Percentiles rank a stretch among this genome's conserved stretches.
Conservation (phyloP, 2,329 filamentous ascomycete genomes). For the Arthroderma sp. region DNA sequence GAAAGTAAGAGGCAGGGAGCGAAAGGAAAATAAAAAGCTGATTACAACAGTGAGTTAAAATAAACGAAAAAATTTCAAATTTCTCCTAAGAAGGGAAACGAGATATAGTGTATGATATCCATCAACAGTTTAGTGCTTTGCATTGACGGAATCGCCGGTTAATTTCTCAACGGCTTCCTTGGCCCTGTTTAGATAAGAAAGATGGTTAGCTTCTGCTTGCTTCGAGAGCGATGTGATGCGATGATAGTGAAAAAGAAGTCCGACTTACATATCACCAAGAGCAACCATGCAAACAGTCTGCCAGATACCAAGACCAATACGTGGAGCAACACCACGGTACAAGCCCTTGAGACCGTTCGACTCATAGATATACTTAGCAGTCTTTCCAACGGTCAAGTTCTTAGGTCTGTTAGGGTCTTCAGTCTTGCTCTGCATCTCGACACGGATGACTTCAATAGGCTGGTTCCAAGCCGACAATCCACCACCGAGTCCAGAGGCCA, state of each 20-base stretch:
- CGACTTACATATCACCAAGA: constrained; percentile 83
- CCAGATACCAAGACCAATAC: constrained; percentile 93
- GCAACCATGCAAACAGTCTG: constrained; percentile 99
- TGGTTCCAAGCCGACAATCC: constrained; percentile 97
- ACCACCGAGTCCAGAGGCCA: constrained; percentile 76
- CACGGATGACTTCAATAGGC: constrained; percentile 97
- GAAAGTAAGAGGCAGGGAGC: not conserved
- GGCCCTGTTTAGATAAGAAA: constrained; percentile 34
- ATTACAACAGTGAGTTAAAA: constrained; percentile 27
- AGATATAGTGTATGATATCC: no score
- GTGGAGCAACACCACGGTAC: constrained; percentile 87
- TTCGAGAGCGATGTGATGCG: constrained; percentile 14
- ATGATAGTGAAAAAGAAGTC: constrained; percentile 6
- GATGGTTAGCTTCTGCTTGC: constrained; percentile 18
- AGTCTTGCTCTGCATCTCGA: constrained; percentile 99
- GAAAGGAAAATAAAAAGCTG: not conserved
- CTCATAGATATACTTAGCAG: constrained; percentile 71
- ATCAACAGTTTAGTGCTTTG: constrained; percentile 44
- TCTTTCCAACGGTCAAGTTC: constrained; percentile 93
- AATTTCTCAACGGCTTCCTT: constrained; percentile 54
- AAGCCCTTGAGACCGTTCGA: constrained; percentile 81
- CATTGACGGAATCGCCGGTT: constrained; percentile 50
- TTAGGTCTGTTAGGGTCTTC: constrained; percentile 95
- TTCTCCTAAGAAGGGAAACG: no score
- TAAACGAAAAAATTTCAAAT: constrained; percentile 6